phyloP scores from a whole-genome alignment of 2,329 filamentous ascomycete species.

The Bisporella sp. region DNA sequence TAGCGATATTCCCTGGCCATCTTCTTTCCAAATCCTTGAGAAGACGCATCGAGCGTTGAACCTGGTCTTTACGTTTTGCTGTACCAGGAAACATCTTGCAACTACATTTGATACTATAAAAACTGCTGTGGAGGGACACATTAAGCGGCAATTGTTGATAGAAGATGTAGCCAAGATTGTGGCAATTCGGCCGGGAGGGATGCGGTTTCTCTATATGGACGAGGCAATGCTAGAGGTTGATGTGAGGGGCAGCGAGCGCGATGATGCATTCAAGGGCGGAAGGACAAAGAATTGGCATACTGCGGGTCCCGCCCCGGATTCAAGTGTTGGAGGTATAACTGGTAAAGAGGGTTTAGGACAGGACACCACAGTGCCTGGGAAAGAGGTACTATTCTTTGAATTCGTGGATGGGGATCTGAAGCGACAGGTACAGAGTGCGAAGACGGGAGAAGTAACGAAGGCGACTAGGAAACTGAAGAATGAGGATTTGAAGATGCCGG shows the following conservation, averaged over 20 bases:
- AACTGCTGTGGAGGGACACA: constrained; percentile 76
- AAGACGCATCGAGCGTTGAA: constrained; percentile 81
- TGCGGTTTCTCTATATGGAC: constrained; percentile 83
- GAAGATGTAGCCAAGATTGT: constrained; percentile 81
- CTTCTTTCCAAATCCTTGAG: constrained; percentile 63
- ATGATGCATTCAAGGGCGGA: constrained; percentile 56
- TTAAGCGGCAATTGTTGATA: constrained; percentile 59
- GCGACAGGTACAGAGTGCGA: constrained; percentile 63
- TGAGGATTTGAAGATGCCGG: constrained; percentile 83
- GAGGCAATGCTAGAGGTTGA: constrained; percentile 78
- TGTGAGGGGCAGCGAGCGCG: constrained; percentile 58
- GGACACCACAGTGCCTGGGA: constrained; percentile 33
- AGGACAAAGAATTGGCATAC: constrained; percentile 43
- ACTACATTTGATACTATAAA: constrained; percentile 90
- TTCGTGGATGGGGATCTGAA: constrained; percentile 90
- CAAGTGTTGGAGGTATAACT: constrained; percentile 49
- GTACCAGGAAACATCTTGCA: constrained; percentile 81
- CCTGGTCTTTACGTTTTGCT: constrained; percentile 91
- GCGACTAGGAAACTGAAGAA: constrained; percentile 62
- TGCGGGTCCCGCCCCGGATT: constrained; percentile 44
- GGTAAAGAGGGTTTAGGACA: constrained; percentile 37
- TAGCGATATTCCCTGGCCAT: constrained; percentile 54
- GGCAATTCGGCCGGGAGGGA: constrained; percentile 66
- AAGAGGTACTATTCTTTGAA: constrained; percentile 81
- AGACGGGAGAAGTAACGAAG: constrained; percentile 66